A percentile compares a stretch with the other conserved stretches of the same genome.
phyloP scores from a whole-genome alignment of 2,329 filamentous ascomycete species.

The Nothopassalora personata region DNA sequence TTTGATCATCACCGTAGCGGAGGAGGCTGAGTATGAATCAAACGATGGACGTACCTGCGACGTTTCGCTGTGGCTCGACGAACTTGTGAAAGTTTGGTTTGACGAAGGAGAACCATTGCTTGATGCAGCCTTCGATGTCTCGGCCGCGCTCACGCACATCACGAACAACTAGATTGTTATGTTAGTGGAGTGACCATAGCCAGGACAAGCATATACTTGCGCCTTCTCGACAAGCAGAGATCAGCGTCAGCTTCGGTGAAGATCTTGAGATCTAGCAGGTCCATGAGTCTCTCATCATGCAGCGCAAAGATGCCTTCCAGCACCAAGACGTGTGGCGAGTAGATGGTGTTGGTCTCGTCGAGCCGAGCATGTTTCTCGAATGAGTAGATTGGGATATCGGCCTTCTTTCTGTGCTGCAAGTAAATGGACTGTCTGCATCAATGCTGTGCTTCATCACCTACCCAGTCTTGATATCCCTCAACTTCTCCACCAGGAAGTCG shows the following conservation, averaged over 20 bases:
- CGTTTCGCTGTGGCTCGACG: constrained; percentile 84
- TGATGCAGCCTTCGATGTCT: constrained; percentile 92
- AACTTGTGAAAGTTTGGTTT: constrained; percentile 96
- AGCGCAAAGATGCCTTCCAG: constrained; percentile 94
- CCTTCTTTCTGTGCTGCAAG: constrained; percentile 59
- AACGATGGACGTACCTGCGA: constrained; percentile 57
- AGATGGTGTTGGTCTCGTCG: constrained; percentile 76
- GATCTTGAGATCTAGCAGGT: constrained; percentile 91
- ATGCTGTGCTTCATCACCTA: constrained; percentile 38
- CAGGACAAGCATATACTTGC: constrained; percentile 64
- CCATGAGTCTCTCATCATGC: constrained; percentile 78
- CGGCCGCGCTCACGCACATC: constrained; percentile 85
- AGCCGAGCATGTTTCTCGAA: constrained; percentile 85
- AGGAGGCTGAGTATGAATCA: constrained; percentile 1
- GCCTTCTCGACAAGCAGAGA: constrained; percentile 81
- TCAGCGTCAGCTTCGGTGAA: constrained; percentile 96
- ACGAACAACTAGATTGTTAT: constrained; percentile 58
- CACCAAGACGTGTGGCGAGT: constrained; percentile 92
- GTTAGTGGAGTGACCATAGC: constrained; percentile 46
- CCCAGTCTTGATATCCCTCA: constrained; percentile 87
- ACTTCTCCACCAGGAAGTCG: constrained; percentile 71
- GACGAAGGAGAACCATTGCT: constrained; percentile 95
- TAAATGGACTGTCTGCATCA: neutral
- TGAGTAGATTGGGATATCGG: constrained; percentile 91
- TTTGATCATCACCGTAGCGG: constrained; percentile 32